Evolutionary conservation across 176 grass and related monocot species (phyloP).

Genomic region (Aegilops speltoides): DNA sequence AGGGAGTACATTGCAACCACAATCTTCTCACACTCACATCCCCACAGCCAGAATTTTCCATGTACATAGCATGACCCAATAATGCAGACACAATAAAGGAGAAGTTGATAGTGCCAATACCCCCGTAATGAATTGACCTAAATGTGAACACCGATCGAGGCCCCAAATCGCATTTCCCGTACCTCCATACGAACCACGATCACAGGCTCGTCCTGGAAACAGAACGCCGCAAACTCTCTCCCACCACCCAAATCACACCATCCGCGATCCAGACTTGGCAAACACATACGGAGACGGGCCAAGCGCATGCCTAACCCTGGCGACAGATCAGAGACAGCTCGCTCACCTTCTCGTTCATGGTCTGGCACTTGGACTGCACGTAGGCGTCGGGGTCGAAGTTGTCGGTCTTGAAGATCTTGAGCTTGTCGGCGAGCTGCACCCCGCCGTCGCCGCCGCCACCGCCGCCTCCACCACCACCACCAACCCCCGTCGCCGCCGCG

Average conservation of each 20-base stretch:
- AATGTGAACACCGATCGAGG: neutral
- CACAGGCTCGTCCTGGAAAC: neutral
- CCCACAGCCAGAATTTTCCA: neutral
- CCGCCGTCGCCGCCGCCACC: slow-evolving; percentile 33
- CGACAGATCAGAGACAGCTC: neutral
- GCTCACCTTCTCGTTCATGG: slow-evolving; percentile 94
- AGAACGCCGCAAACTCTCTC: neutral
- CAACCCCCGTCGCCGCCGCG: slow-evolving; percentile 14
- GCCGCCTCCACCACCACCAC: slow-evolving; percentile 29
- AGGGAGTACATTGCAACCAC: neutral
- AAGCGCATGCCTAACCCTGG: too few relatives aligned
- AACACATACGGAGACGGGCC: neutral
- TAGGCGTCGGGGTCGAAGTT: slow-evolving; percentile 97
- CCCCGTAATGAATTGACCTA: neutral
- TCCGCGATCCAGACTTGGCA: slow-evolving; percentile 9
- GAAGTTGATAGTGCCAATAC: neutral
- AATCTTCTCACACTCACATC: neutral
- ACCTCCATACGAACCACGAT: neutral
- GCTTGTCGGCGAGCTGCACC: slow-evolving; percentile 96
- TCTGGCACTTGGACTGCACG: slow-evolving; percentile 97
- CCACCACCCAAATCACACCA: neutral
- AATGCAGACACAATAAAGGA: neutral
- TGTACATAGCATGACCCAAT: neutral
- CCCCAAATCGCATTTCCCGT: neutral
- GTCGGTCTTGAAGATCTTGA: slow-evolving; percentile 99